Evolutionary conservation across 1,284 basidiomycete genomes (phyloP).

Genomic region (Grifola frondosa): DNA sequence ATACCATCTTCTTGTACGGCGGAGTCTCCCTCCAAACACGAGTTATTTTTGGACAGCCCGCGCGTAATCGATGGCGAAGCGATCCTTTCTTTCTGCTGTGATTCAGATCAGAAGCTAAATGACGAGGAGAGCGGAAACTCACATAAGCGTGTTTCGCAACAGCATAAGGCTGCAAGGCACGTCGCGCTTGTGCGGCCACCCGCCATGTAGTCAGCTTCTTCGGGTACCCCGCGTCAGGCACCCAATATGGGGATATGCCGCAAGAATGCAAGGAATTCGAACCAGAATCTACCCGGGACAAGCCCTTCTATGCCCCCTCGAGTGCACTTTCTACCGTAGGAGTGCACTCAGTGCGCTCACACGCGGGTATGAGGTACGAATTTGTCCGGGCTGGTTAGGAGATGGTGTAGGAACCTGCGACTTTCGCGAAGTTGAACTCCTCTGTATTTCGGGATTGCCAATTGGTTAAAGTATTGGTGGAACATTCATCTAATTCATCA

Average conservation of each 20-base stretch:
- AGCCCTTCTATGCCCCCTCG: slow-evolving; percentile 12
- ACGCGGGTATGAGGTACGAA: slow-evolving; percentile 11
- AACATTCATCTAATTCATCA: slow-evolving; percentile 16
- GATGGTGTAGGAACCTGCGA: slow-evolving; percentile 6
- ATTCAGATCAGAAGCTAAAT: neutral
- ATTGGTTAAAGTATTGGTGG: slow-evolving; percentile 20
- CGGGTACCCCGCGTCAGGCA: slow-evolving; percentile 44
- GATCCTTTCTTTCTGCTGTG: slow-evolving; percentile 4
- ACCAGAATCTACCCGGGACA: slow-evolving; percentile 18
- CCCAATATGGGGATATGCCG: slow-evolving; percentile 40
- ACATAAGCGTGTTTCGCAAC: slow-evolving; percentile 16
- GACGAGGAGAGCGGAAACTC: slow-evolving; percentile 2
- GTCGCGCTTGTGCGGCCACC: slow-evolving; percentile 8
- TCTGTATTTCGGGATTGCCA: slow-evolving; percentile 9
- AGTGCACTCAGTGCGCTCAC: slow-evolving; percentile 10
- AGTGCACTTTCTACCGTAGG: slow-evolving; percentile 10
- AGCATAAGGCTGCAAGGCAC: slow-evolving; percentile 11
- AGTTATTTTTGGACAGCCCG: slow-evolving; percentile 6
- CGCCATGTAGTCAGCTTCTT: slow-evolving; percentile 40
- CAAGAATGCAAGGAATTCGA: slow-evolving; percentile 26
- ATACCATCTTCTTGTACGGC: slow-evolving; percentile 6
- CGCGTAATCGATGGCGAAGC: slow-evolving; percentile 10
- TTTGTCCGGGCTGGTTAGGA: slow-evolving; percentile 8
- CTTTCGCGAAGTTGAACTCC: slow-evolving; percentile 7
- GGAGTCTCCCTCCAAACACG: neutral